These are phyloP conservation scores for Trametes villosa DNA, from an alignment of 768 basidiomycete genomes.

Conservation along the genomic window DNA sequence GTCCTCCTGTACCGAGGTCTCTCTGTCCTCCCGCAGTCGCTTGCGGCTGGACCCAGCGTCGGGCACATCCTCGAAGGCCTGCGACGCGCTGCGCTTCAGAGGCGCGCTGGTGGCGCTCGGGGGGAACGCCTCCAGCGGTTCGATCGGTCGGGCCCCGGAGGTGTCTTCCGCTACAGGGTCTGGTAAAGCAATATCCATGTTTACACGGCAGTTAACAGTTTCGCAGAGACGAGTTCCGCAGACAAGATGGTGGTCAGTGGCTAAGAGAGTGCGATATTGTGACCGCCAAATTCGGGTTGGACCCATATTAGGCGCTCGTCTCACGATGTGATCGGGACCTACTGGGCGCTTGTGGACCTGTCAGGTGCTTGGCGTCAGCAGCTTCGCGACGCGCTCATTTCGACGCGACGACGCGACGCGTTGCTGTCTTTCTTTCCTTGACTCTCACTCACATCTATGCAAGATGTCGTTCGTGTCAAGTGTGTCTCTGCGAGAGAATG, in stretches of 20 bases:
- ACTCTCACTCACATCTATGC: too few relatives aligned
- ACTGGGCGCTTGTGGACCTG: too few relatives aligned
- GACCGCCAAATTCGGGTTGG: slow-evolving; percentile 15
- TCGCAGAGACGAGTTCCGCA: neutral
- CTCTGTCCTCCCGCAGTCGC: slow-evolving; percentile 55
- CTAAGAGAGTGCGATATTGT: slow-evolving; percentile 18
- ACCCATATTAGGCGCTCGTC: slow-evolving; percentile 10
- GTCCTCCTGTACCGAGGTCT: neutral
- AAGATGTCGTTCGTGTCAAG: too few relatives aligned
- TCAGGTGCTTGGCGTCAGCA: too few relatives aligned
- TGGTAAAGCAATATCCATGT: slow-evolving; percentile 5
- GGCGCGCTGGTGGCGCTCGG: slow-evolving; percentile 17
- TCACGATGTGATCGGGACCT: slow-evolving; percentile 20
- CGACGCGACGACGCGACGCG: too few relatives aligned
- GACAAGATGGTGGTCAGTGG: slow-evolving; percentile 17
- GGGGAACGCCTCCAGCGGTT: slow-evolving; percentile 7
- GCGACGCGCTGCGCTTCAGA: slow-evolving; percentile 68
- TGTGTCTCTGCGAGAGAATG: too few relatives aligned
- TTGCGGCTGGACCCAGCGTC: slow-evolving; percentile 57
- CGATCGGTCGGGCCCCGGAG: slow-evolving; percentile 6
- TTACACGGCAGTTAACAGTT: neutral
- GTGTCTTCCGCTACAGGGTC: neutral
- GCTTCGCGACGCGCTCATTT: too few relatives aligned
- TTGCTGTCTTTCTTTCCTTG: too few relatives aligned
- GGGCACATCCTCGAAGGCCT: slow-evolving; percentile 53